Evolutionary conservation across 2,329 filamentous ascomycete genomes (phyloP).

Genomic region (Daldinia eschscholtzii): DNA sequence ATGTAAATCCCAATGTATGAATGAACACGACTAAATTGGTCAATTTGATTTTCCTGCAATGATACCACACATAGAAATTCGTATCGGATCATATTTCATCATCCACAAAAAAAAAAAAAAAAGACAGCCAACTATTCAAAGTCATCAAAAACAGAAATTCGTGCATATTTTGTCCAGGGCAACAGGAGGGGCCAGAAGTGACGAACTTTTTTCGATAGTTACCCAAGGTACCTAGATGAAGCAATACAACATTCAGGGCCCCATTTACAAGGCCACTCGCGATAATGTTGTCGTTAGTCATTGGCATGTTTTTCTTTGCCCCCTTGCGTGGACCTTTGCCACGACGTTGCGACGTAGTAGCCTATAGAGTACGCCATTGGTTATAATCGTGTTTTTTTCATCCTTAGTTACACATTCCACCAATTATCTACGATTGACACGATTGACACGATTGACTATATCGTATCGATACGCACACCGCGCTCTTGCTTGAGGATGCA

Average conservation of each 20-base stretch:
- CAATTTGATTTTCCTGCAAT: slow-evolving; percentile 2
- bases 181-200: slow-evolving; percentile 7
- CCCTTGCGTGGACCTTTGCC: slow-evolving; percentile 30
- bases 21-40: slow-evolving; percentile 18
- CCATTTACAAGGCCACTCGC: slow-evolving; percentile 1
- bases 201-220: slow-evolving; percentile 2
- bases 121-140: neutral
- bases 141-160: slow-evolving; percentile 1
- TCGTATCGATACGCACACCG: slow-evolving; percentile 26
- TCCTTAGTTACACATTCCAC: slow-evolving; percentile 22
- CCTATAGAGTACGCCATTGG: slow-evolving; percentile 22
- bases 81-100: slow-evolving; percentile 1
- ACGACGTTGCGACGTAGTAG: slow-evolving; percentile 14
- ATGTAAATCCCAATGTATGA: slow-evolving; percentile 26
- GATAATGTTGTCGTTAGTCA: slow-evolving; percentile 8
- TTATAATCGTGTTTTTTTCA: slow-evolving; percentile 14
- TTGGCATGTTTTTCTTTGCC: slow-evolving; percentile 30
- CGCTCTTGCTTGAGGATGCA: slow-evolving; percentile 34
- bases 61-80: neutral
- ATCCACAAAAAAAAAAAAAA: neutral
- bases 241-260: neutral
- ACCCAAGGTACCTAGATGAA: neutral
- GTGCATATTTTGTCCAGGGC: slow-evolving; percentile 2
- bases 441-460: slow-evolving; percentile 2
- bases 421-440: slow-evolving; percentile 9